phyloP scores from a whole-genome alignment of 177 flowering plant species.

The Tripterygium wilfordii region DNA sequence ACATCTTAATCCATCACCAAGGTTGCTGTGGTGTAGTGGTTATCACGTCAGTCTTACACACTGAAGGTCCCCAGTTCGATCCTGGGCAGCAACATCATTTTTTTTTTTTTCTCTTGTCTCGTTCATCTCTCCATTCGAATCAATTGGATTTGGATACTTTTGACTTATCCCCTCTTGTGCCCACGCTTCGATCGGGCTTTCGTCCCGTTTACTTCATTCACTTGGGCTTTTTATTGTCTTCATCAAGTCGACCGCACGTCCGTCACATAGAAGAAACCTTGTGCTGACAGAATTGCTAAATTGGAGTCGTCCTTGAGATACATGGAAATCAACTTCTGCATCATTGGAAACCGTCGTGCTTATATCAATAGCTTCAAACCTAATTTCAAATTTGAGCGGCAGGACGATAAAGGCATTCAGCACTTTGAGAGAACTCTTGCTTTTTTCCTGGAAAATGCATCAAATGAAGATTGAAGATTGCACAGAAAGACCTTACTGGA shows the following conservation, averaged over 20 bases:
- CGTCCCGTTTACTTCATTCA: too few relatives aligned
- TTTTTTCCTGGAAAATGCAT: conserved; percentile 58
- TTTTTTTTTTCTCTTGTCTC: too few relatives aligned
- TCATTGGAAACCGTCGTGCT: too few relatives aligned
- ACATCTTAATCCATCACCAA: too few relatives aligned
- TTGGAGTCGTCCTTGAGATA: conserved; percentile 74
- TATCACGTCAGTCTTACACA: conserved; percentile 64
- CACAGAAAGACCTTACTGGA: background rate
- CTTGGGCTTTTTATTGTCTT: too few relatives aligned
- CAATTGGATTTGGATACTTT: too few relatives aligned
- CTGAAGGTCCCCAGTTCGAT: conserved; percentile 76
- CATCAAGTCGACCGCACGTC: too few relatives aligned
- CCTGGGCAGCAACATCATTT: conserved; percentile 50
- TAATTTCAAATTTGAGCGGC: conserved; percentile 13
- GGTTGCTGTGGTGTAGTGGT: conserved; percentile 79
- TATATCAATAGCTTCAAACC: too few relatives aligned
- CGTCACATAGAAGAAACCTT: conserved; percentile 64
- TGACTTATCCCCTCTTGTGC: too few relatives aligned
- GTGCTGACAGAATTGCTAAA: conserved; percentile 57
- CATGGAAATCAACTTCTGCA: too few relatives aligned
- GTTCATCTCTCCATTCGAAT: too few relatives aligned
- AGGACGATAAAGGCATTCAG: conserved; percentile 91
- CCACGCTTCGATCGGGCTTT: too few relatives aligned
- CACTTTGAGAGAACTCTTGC: conserved; percentile 82
- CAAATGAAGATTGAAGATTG: conserved; percentile 63